These are phyloP conservation scores for Cenchrus americanus DNA, from an alignment of 176 grass and related monocot species.

Conservation along the genomic window DNA sequence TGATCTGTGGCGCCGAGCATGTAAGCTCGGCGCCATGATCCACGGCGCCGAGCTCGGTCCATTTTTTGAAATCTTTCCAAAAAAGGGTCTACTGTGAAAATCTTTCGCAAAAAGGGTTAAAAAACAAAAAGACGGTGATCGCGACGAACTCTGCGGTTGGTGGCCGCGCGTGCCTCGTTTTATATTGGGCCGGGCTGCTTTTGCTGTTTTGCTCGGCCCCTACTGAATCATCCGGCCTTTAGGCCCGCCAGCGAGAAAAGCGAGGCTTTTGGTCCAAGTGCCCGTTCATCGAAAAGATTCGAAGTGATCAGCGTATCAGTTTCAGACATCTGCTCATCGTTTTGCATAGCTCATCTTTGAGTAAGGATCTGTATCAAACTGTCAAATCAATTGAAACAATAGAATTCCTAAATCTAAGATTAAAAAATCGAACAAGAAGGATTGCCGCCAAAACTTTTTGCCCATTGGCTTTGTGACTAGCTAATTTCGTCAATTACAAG, in stretches of 20 bases:
- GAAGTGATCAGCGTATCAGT: background rate
- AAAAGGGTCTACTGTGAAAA: no score
- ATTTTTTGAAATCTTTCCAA: no score
- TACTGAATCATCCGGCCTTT: background rate
- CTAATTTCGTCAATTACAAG: background rate
- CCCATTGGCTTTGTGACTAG: background rate
- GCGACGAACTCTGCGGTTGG: background rate
- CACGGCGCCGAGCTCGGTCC: no score
- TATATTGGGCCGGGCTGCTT: background rate
- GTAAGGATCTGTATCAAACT: background rate
- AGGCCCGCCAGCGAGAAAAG: background rate
- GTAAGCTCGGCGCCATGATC: no score
- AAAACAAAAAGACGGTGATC: no score
- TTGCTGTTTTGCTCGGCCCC: background rate
- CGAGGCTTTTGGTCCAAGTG: background rate
- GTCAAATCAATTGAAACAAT: background rate
- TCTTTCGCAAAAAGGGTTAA: no score
- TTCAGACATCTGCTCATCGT: background rate
- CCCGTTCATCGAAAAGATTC: background rate
- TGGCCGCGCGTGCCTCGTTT: slow-evolving; percentile 1
- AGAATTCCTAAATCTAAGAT: background rate
- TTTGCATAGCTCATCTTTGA: background rate
- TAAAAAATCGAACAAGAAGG: background rate
- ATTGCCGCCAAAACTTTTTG: slow-evolving; percentile 38
- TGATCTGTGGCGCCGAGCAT: no score